These are phyloP conservation scores for Phyllostachys edulis DNA, from an alignment of 176 grass and related monocot species.

Conservation along the genomic window DNA sequence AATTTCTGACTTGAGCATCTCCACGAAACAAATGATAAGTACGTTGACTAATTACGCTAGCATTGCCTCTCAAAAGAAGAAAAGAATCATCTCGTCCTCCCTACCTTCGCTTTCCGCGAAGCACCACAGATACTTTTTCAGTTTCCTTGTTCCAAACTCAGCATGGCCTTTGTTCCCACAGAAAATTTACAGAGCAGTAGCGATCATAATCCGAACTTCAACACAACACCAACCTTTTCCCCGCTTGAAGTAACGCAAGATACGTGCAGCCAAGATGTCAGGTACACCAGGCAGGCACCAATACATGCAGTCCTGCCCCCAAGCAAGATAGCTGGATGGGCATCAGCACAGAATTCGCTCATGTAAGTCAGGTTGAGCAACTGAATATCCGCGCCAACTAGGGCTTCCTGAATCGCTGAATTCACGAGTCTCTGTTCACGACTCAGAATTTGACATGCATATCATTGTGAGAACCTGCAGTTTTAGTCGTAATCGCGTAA, in stretches of 20 bases:
- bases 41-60: not conserved
- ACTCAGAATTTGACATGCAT: not conserved
- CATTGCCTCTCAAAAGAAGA: not conserved
- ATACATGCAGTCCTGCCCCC: conserved; percentile 97
- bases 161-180: not conserved
- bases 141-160: not conserved
- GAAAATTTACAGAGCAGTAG: not conserved
- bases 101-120: too few relatives aligned
- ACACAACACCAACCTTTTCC: not conserved
- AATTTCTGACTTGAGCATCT: not conserved
- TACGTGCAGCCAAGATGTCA: conserved; percentile 60
- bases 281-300: conserved; percentile 95
- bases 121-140: not conserved
- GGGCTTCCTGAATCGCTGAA: conserved; percentile 49
- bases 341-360: conserved; percentile 86
- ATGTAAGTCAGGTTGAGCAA: conserved; percentile 83
- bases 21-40: not conserved
- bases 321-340: conserved; percentile 84
- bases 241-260: conserved; percentile 54
- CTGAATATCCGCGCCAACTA: conserved; percentile 49
- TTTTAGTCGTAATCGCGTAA: too few relatives aligned
- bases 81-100: not conserved
- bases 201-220: not conserved
- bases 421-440: conserved; percentile 67
- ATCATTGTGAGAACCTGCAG: too few relatives aligned